phyloP scores from a whole-genome alignment of 75 land plant species.

The Cryptomeria japonica region DNA sequence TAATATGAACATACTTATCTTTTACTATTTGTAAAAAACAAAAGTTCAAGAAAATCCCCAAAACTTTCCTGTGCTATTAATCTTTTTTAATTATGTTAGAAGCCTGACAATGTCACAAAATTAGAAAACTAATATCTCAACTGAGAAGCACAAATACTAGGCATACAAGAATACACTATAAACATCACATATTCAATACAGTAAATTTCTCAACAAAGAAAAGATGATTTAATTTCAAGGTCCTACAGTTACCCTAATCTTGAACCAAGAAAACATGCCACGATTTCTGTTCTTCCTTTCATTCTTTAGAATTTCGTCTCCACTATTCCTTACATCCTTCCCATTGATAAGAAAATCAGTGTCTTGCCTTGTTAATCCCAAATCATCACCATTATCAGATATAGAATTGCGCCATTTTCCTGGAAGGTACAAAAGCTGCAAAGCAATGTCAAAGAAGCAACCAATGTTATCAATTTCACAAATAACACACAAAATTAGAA shows the following conservation, averaged over 20 bases:
- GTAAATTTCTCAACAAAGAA: neutral
- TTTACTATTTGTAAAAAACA: neutral
- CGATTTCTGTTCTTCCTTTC: slow-evolving; percentile 58
- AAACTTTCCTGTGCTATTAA: neutral
- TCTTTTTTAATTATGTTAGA: neutral
- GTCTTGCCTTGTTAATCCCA: slow-evolving; percentile 16
- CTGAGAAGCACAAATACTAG: neutral
- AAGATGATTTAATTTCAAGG: neutral
- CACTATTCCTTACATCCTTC: slow-evolving; percentile 35
- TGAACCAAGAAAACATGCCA: slow-evolving; percentile 92
- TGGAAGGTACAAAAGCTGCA: slow-evolving; percentile 83
- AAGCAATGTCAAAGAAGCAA: neutral
- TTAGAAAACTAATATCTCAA: neutral
- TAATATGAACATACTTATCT: neutral
- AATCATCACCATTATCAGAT: slow-evolving; percentile 55
- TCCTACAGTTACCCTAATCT: slow-evolving; percentile 33
- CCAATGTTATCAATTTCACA: neutral
- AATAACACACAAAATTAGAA: neutral
- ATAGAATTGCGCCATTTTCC: slow-evolving; percentile 61
- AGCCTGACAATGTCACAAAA: neutral
- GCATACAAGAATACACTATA: neutral
- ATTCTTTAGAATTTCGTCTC: slow-evolving; percentile 57
- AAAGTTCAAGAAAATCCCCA: neutral
- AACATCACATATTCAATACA: neutral
- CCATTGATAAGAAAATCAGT: slow-evolving; percentile 52